Base-by-base conservation (phyloP, 2,329 filamentous ascomycete genomes). In the Colletotrichum orbiculare region DNA sequence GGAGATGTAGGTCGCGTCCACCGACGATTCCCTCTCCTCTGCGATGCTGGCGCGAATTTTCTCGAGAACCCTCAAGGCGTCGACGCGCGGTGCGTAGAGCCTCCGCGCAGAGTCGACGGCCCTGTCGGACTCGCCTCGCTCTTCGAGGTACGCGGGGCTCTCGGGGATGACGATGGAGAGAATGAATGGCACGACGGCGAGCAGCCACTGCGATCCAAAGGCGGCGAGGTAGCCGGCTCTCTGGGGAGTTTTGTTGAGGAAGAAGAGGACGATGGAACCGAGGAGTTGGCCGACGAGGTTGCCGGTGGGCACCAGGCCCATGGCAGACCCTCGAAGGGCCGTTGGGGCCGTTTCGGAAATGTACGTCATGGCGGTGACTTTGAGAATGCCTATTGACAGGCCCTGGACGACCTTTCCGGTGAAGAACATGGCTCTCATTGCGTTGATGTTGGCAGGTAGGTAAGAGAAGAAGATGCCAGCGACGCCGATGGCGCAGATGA, bases 361-460 rank as follows among this genome's bases (percentile, higher is more conserved):
- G 60, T 96, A 73, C 1, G 73, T 73, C 9, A 73, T 64, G 25
- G 68, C 69, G 0, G 69, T 71, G 0, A 71, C 69, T n/a, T 69
- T 72, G 39, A 74, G 68, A 1, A 70, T 57, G 8, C 72, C 72
- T 2, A 75, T 70, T 0, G 73, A 67, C 6, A 72, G 62, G 2
- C 73, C 74, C 3, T 76, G 73, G 0, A 75, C 57, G 0, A 68
- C 67, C 52, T 72, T 60, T 0, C 74, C 74, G 2, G 52, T 68
- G 0, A 70, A 70, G n/a, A 76, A 69, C 38, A 74, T 48, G n/a
- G 63, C 63, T 0, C 74, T 64, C 50, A 69, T 75, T 0, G 46
- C 48, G 1, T 64, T 25, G 0, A 69, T 41, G 2, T 58, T 25
- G 0, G 60, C 41, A 0, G 67, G 67, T 0, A 72, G 35, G 33